phyloP scores from a whole-genome alignment of 2,329 filamentous ascomycete genomes.

The Neonectria magnoliae region DNA sequence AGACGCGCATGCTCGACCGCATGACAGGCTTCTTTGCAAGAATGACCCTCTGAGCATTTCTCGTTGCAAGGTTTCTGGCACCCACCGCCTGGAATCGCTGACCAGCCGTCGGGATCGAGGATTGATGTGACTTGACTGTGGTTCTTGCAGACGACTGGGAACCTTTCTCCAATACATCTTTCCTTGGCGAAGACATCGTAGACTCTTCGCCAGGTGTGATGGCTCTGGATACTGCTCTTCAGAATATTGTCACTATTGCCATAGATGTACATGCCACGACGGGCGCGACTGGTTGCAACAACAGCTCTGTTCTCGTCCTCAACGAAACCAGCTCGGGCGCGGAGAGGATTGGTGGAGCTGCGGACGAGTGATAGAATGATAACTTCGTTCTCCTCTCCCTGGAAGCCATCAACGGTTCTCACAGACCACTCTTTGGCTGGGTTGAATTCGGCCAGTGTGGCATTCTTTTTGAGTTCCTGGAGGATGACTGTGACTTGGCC shows the following conservation, averaged over 20 bases:
- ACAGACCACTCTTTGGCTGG: constrained; percentile 63
- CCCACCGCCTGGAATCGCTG: constrained; percentile 35
- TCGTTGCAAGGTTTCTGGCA: constrained; percentile 28
- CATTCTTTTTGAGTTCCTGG: constrained; percentile 52
- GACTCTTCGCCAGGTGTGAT: constrained; percentile 54
- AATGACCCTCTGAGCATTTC: constrained; percentile 36
- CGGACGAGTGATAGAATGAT: constrained; percentile 84
- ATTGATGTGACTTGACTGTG: constrained; percentile 66
- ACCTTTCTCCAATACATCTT: constrained; percentile 43
- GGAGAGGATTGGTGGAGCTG: constrained; percentile 62
- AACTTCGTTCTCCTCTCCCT: constrained; percentile 90
- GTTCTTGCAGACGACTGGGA: constrained; percentile 72
- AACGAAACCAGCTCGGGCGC: constrained; percentile 74
- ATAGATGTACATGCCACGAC: constrained; percentile 84
- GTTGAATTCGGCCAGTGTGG: constrained; percentile 37
- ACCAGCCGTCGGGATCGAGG: constrained; percentile 63
- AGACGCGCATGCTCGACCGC: constrained; percentile 26
- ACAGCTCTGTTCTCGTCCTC: constrained; percentile 67
- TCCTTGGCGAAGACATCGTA: constrained; percentile 51
- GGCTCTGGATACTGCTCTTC: constrained; percentile 54
- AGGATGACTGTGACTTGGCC: constrained; percentile 78
- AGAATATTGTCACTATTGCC: constrained; percentile 72
- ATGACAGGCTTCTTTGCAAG: constrained; percentile 35
- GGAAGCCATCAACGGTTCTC: constrained; percentile 87
- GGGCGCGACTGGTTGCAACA: constrained; percentile 74